phyloP scores from a whole-genome alignment of 1,284 basidiomycete species.

The Sanghuangporus sanghuang region DNA sequence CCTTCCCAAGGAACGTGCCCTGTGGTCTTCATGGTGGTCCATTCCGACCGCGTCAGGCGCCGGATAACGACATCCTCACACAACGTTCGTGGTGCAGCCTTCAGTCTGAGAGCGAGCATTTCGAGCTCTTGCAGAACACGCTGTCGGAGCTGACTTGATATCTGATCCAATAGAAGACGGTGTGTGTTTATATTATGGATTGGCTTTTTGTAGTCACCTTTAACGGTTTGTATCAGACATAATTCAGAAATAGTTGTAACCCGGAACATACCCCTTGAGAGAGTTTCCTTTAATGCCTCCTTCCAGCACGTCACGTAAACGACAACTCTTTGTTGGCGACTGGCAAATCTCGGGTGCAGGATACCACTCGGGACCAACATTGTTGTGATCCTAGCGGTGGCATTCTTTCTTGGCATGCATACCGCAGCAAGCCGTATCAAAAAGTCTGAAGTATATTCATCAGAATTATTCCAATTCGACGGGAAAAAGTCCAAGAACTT shows the following conservation, averaged over 20 bases:
- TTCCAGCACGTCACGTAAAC: constrained; percentile 56
- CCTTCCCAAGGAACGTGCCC: constrained; percentile 43
- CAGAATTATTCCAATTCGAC: background rate
- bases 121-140: constrained; percentile 71
- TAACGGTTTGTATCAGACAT: too few species aligned
- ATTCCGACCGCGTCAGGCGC: constrained; percentile 58
- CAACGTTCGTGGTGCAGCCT: constrained; percentile 23
- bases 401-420: constrained; percentile 31
- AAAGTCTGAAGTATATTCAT: constrained; percentile 43
- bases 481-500: constrained; percentile 15
- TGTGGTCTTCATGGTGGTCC: constrained; percentile 41
- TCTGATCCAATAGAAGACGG: constrained; percentile 41
- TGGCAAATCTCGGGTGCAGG: constrained; percentile 56
- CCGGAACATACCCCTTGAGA: constrained; percentile 30
- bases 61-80: constrained; percentile 41
- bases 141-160: constrained; percentile 59
- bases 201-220: constrained; percentile 30
- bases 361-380: constrained; percentile 60
- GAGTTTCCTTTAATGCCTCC: constrained; percentile 33
- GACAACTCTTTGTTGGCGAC: constrained; percentile 38
- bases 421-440: constrained; percentile 55
- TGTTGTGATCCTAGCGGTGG: constrained; percentile 5
- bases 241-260: background rate
- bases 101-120: constrained; percentile 43
- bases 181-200: constrained; percentile 29